phyloP scores from a whole-genome alignment of 768 basidiomycete genomes.

The Hypholoma sublateritium region DNA sequence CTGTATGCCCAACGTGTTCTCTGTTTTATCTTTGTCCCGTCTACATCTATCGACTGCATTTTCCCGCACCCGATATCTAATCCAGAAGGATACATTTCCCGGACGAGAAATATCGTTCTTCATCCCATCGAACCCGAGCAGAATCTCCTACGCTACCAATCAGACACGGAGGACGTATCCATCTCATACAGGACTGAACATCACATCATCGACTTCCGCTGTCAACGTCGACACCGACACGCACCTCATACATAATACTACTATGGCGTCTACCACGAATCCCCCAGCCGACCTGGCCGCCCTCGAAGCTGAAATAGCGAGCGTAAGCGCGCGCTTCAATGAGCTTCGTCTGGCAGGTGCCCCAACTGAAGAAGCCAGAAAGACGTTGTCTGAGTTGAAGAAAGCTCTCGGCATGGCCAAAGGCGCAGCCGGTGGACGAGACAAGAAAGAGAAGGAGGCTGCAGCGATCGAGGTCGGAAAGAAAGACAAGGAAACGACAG shows the following conservation, averaged over 20 bases:
- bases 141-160: not conserved
- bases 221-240: not conserved
- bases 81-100: not conserved
- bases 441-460: slow-evolving; percentile 38
- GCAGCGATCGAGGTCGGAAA: slow-evolving; percentile 17
- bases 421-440: slow-evolving; percentile 34
- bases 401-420: slow-evolving; percentile 47
- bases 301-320: slow-evolving; percentile 53
- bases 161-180: not conserved
- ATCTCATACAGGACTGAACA: not conserved
- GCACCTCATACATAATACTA: not conserved
- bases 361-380: slow-evolving; percentile 65
- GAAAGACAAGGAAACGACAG: slow-evolving; percentile 60
- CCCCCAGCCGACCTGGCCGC: slow-evolving; percentile 9
- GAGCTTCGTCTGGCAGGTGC: slow-evolving; percentile 54
- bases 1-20: not conserved
- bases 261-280: slow-evolving; percentile 1
- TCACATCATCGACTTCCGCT: not conserved
- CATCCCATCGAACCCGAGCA: not conserved
- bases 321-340: slow-evolving; percentile 58
- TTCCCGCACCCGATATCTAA: not conserved
- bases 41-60: not conserved
- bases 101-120: not conserved
- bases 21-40: not conserved
- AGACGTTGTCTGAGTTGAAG: slow-evolving; percentile 71